These are phyloP conservation scores for Solanum corneliomulleri DNA, from an alignment of 257 asterid genomes.

Conservation along the genomic window DNA sequence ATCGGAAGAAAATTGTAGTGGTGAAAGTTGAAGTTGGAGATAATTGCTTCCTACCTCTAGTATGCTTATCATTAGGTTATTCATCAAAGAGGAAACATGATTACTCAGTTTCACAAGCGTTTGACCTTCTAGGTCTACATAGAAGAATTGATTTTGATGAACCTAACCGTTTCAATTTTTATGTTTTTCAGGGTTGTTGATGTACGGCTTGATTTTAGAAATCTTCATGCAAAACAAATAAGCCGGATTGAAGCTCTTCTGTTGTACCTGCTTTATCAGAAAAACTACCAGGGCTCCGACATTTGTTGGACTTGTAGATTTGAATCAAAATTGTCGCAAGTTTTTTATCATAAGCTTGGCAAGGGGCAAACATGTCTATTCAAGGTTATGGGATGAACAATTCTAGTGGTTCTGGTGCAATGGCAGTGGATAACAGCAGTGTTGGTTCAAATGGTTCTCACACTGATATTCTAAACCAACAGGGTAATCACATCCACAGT, in stretches of 20 bases:
- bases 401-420: conserved; percentile 42
- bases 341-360: conserved; percentile 60
- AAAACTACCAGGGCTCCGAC: too few species aligned
- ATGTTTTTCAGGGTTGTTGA: neutral
- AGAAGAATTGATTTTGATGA: neutral
- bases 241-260: too few species aligned
- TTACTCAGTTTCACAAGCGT: neutral
- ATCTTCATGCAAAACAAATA: too few species aligned
- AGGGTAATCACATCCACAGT: conserved; percentile 20
- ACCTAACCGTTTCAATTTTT: neutral
- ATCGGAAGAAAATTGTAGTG: too few species aligned
- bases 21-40: neutral
- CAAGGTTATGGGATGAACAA: conserved; percentile 85
- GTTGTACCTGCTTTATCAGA: too few species aligned
- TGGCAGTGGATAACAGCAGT: conserved; percentile 79
- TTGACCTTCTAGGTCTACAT: neutral
- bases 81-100: neutral
- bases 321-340: too few species aligned
- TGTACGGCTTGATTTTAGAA: neutral
- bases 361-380: conserved; percentile 79
- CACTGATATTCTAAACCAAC: conserved; percentile 67
- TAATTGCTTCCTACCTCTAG: neutral
- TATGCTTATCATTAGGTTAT: neutral
- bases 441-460: conserved; percentile 77
- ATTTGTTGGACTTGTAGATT: too few species aligned